Evolutionary conservation across 371 early-diverging fungal genomes (phyloP).

Genomic region (Fennellomyces sp.): DNA sequence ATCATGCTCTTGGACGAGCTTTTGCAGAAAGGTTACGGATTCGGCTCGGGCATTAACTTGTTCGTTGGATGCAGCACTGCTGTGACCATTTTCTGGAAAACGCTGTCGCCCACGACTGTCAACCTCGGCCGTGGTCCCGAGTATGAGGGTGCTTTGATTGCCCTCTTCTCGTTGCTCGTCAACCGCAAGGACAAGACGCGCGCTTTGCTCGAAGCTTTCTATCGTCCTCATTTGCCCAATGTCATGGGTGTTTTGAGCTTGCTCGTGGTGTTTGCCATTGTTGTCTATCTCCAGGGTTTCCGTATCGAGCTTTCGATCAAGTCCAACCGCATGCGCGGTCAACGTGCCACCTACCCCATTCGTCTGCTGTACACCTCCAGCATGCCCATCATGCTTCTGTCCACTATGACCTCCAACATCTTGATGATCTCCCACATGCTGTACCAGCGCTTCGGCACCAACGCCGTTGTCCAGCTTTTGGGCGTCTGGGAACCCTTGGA

Average conservation of each 20-base stretch:
- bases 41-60: constrained; percentile 99
- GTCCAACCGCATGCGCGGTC: constrained; percentile 95
- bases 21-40: constrained; percentile 99
- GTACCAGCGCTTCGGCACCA: constrained; percentile 94
- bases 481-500: constrained; percentile 98
- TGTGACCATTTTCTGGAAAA: constrained; percentile 99
- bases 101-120: constrained; percentile 95
- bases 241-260: constrained; percentile 94
- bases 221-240: constrained; percentile 97
- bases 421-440: constrained; percentile 97
- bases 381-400: constrained; percentile 99
- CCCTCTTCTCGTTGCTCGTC: constrained; percentile 94
- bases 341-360: constrained; percentile 97
- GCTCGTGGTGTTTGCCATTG: constrained; percentile 90
- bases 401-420: constrained; percentile 94
- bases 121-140: constrained; percentile 98
- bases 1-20: constrained; percentile 99
- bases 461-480: constrained; percentile 90
- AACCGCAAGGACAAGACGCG: constrained; percentile 97
- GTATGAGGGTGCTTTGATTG: constrained; percentile 98
- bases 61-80: constrained; percentile 99
- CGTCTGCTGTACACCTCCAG: constrained; percentile 99
- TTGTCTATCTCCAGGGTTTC: constrained; percentile 99
- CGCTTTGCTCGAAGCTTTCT: constrained; percentile 98
- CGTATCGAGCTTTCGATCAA: constrained; percentile 99